These are phyloP conservation scores for Asclepias syriaca DNA, from an alignment of 257 asterid species.

Conservation along the genomic window DNA sequence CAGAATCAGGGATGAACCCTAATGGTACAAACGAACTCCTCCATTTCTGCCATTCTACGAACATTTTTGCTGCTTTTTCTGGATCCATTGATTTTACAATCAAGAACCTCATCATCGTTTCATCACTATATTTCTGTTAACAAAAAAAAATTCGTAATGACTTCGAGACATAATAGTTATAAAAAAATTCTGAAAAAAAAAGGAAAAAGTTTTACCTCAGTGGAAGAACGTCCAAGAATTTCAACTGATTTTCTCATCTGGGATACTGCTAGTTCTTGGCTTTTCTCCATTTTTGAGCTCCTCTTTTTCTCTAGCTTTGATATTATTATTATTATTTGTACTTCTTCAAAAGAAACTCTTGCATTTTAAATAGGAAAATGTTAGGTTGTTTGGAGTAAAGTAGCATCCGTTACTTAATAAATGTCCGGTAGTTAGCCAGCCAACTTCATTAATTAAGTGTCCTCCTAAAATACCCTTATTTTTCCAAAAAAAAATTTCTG, in stretches of 20 bases:
- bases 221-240: slow-evolving; percentile 49
- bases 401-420: too few species aligned
- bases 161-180: too few species aligned
- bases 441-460: too few species aligned
- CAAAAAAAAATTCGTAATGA: too few species aligned
- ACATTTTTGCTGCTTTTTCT: slow-evolving; percentile 77
- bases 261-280: slow-evolving; percentile 37
- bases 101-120: slow-evolving; percentile 72
- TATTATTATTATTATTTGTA: too few species aligned
- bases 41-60: slow-evolving; percentile 77
- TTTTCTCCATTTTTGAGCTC: slow-evolving; percentile 27
- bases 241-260: slow-evolving; percentile 61
- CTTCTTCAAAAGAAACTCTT: too few species aligned
- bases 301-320: too few species aligned
- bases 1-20: slow-evolving; percentile 46
- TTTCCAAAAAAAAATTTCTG: too few species aligned
- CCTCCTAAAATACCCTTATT: too few species aligned
- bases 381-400: too few species aligned
- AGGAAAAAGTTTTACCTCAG: slow-evolving; percentile 34
- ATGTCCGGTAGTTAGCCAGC: too few species aligned
- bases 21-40: slow-evolving; percentile 65
- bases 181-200: neutral
- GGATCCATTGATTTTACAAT: slow-evolving; percentile 76
- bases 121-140: slow-evolving; percentile 43
- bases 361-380: too few species aligned